These are phyloP conservation scores for Hordeum marinum DNA, from an alignment of 176 grass and related monocot species.

Conservation along the genomic window DNA sequence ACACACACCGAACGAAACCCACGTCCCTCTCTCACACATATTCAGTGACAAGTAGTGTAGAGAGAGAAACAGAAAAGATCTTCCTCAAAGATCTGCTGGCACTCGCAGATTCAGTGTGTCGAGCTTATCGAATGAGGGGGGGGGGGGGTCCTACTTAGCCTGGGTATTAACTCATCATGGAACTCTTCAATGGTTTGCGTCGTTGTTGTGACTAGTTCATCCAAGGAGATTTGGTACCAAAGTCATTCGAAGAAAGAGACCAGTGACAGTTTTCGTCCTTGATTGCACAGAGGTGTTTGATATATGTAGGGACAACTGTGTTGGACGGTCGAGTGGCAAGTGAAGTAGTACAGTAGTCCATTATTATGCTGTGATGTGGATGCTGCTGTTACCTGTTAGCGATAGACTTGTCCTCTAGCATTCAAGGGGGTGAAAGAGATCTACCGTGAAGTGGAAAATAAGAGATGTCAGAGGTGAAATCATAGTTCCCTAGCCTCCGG, in stretches of 20 bases:
- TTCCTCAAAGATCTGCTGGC: neutral
- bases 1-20: no score
- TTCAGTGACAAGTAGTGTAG: neutral
- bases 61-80: neutral
- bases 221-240: neutral
- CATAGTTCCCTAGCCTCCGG: neutral
- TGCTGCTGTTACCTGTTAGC: neutral
- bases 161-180: neutral
- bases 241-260: neutral
- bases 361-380: neutral
- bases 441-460: neutral
- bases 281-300: neutral
- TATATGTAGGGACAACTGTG: neutral
- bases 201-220: neutral
- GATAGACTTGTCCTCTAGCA: neutral
- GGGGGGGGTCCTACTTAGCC: neutral
- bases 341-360: neutral
- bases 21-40: no score
- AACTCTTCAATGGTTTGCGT: neutral
- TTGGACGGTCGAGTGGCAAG: neutral
- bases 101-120: neutral
- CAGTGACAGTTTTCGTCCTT: neutral
- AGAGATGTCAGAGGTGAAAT: neutral
- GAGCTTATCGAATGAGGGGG: neutral
- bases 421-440: neutral